Evolutionary conservation across 129 eudicot species (phyloP).

Genomic region (Kitagawia praeruptora): DNA sequence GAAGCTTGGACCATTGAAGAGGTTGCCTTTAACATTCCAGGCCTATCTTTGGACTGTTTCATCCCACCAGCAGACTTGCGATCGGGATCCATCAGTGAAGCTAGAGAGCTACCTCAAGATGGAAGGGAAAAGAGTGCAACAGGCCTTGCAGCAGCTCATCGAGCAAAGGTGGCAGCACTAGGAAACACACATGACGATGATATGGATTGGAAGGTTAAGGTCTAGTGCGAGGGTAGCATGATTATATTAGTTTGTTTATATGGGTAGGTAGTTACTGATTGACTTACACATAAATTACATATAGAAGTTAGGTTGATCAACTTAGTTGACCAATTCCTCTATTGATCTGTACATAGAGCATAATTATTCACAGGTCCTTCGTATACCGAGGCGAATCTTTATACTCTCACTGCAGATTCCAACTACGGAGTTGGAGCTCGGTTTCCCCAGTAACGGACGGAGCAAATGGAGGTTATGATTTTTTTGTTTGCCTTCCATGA

Average conservation of each 20-base stretch:
- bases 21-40: conserved; percentile 77
- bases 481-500: conserved; percentile 52
- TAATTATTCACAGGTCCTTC: conserved; percentile 24
- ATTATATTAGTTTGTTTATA: conserved; percentile 44
- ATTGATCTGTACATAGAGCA: conserved; percentile 28
- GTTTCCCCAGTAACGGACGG: conserved; percentile 26
- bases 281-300: conserved; percentile 43
- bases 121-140: conserved; percentile 35
- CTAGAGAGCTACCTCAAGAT: conserved; percentile 47
- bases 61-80: conserved; percentile 80
- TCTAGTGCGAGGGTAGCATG: conserved; percentile 17
- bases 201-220: conserved; percentile 48
- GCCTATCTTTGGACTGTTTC: conserved; percentile 74
- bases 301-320: conserved; percentile 27
- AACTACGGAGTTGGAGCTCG: conserved; percentile 42
- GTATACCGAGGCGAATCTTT: conserved; percentile 22
- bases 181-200: conserved; percentile 31
- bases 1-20: conserved; percentile 92
- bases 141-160: conserved; percentile 35
- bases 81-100: conserved; percentile 48
- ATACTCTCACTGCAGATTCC: conserved; percentile 33
- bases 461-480: conserved; percentile 43
- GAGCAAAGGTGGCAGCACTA: conserved; percentile 74
- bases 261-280: conserved; percentile 46
- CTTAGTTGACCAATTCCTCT: conserved; percentile 23